Evolutionary conservation across 257 asterid species (phyloP).

Genomic region (Nicotiana tomentosiformis): DNA sequence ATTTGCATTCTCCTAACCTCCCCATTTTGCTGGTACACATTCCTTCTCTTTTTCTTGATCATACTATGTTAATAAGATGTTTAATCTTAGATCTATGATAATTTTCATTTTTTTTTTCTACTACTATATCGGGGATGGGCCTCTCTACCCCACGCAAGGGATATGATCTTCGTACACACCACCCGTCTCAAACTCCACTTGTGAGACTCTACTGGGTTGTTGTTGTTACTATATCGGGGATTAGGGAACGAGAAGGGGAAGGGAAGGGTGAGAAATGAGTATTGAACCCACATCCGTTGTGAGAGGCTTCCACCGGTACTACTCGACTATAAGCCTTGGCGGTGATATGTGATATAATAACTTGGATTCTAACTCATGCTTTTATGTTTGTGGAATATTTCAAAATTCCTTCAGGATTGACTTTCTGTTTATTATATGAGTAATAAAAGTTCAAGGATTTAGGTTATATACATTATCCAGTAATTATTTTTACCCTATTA

Average conservation of each 20-base stretch:
- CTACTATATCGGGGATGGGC: neutral
- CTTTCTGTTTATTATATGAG: neutral
- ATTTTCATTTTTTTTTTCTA: too few relatives aligned
- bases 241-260: neutral
- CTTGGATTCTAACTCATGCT: neutral
- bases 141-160: too few relatives aligned
- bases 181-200: too few relatives aligned
- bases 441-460: neutral
- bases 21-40: slow-evolving; percentile 28
- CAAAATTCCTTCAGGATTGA: neutral
- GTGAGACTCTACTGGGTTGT: too few relatives aligned
- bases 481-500: neutral
- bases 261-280: neutral
- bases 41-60: neutral
- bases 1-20: slow-evolving; percentile 22
- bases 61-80: neutral
- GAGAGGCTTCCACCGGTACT: neutral
- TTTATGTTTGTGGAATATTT: neutral
- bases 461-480: neutral
- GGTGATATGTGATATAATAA: neutral
- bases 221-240: neutral
- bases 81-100: neutral
- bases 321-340: neutral
- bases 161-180: too few relatives aligned
- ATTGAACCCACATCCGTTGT: neutral